Percentiles rank a stretch among this genome's conserved stretches.
These are phyloP conservation scores for Hirschfeldia incana DNA, from an alignment of 345 rosid species.

Conservation along the genomic window DNA sequence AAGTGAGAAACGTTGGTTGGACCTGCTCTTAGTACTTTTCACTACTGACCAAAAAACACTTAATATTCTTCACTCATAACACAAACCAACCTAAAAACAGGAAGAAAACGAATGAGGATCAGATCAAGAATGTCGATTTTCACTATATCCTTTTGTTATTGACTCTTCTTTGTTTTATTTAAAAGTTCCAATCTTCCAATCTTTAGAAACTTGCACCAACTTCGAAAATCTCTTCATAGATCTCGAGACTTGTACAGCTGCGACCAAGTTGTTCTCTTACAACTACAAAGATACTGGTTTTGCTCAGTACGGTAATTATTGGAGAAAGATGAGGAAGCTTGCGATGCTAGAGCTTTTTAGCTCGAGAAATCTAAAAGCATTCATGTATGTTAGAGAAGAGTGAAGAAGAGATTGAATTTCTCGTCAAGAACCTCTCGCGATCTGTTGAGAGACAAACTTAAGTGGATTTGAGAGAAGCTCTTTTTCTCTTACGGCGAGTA, in stretches of 20 bases:
- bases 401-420: constrained; percentile 27
- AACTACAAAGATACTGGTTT: constrained; percentile 43
- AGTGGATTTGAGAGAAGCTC: constrained; percentile 36
- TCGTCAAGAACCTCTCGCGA: constrained; percentile 30
- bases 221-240: constrained; percentile 49
- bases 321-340: constrained; percentile 44
- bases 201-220: constrained; percentile 45
- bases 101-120: too few species aligned
- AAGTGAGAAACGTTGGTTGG: too few species aligned
- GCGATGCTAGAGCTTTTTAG: constrained; percentile 47
- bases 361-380: constrained; percentile 41
- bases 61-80: too few species aligned
- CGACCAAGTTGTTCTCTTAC: constrained; percentile 33
- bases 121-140: too few species aligned
- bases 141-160: too few species aligned
- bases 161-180: too few species aligned
- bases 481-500: constrained; percentile 36
- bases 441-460: constrained; percentile 27
- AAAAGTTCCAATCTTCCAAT: too few species aligned
- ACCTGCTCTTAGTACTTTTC: too few species aligned
- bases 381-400: constrained; percentile 42
- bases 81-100: too few species aligned
- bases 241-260: constrained; percentile 33
- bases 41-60: too few species aligned
- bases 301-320: constrained; percentile 42